These are phyloP conservation scores for Phytophthora agathidicida DNA, from an alignment of 352 stramenopile genomes.

Conservation along the genomic window DNA sequence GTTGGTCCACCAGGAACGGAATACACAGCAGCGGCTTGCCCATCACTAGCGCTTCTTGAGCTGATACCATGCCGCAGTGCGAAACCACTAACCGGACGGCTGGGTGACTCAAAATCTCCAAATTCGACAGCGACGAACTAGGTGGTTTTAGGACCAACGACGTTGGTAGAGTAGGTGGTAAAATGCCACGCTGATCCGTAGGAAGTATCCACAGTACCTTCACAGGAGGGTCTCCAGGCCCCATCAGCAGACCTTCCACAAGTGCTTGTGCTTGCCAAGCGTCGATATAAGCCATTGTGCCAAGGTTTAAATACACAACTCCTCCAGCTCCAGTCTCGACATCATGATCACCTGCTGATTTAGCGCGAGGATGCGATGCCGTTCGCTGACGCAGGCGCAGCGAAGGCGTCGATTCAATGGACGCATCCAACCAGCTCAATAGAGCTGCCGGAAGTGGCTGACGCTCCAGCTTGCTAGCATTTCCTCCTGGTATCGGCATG, in stretches of 20 bases:
- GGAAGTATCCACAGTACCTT: slow-evolving; percentile 84
- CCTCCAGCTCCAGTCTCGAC: slow-evolving; percentile 20
- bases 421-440: slow-evolving; percentile 46
- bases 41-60: slow-evolving; percentile 81
- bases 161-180: slow-evolving; percentile 56
- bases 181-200: slow-evolving; percentile 70
- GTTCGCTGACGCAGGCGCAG: slow-evolving; percentile 36
- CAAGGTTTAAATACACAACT: slow-evolving; percentile 81
- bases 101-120: slow-evolving; percentile 70
- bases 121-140: slow-evolving; percentile 54
- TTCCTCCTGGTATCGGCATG: slow-evolving; percentile 49
- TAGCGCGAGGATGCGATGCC: slow-evolving; percentile 20
- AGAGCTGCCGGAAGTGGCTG: slow-evolving; percentile 39
- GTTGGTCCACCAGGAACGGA: slow-evolving; percentile 89
- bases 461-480: slow-evolving; percentile 37
- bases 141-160: slow-evolving; percentile 73
- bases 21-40: slow-evolving; percentile 87
- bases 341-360: slow-evolving; percentile 13
- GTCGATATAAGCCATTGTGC: slow-evolving; percentile 83
- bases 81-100: slow-evolving; percentile 76
- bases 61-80: slow-evolving; percentile 89
- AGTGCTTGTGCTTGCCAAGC: slow-evolving; percentile 79
- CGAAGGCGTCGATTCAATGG: slow-evolving; percentile 19
- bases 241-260: slow-evolving; percentile 64
- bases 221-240: slow-evolving; percentile 39